Percentiles rank a stretch among this genome's conserved stretches.
These are phyloP conservation scores for Pyrus betulifolia DNA, from an alignment of 306 rosid genomes.

Conservation along the genomic window DNA sequence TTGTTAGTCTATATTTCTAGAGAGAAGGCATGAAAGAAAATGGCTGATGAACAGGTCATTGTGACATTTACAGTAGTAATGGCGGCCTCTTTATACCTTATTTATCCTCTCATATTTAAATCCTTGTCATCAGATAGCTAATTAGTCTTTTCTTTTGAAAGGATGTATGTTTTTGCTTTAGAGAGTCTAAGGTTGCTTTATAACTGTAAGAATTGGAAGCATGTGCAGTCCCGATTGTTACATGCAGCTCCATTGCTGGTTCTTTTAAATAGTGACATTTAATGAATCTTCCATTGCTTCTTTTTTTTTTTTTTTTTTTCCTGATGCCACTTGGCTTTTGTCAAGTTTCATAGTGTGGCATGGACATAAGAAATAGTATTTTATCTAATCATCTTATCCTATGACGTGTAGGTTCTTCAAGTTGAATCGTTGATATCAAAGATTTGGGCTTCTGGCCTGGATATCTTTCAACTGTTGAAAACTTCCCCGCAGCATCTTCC, in stretches of 20 bases:
- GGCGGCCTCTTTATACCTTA: not conserved
- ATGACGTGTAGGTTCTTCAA: slow-evolving; percentile 59
- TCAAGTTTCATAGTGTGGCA: not conserved
- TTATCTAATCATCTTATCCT: not conserved
- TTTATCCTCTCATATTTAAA: not conserved
- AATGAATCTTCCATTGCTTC: not conserved
- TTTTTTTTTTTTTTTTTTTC: not conserved
- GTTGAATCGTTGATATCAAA: slow-evolving; percentile 54
- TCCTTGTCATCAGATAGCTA: not conserved
- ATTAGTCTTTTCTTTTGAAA: not conserved
- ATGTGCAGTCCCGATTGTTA: not conserved
- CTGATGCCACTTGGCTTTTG: not conserved
- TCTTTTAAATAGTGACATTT: not conserved
- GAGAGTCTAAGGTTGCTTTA: not conserved
- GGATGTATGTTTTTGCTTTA: not conserved
- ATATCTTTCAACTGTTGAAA: slow-evolving; percentile 55
- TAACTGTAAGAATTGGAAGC: not conserved
- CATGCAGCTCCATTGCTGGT: not conserved
- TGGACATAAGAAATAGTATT: not conserved
- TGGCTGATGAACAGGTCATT: not conserved
- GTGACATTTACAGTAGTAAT: not conserved
- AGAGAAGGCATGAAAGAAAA: not conserved
- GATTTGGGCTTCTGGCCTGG: slow-evolving; percentile 39
- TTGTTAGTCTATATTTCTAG: not conserved
- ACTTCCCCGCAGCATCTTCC: slow-evolving; percentile 40